A percentile compares a stretch with the other conserved stretches of the same genome.
Evolutionary conservation across 768 basidiomycete species (phyloP).

Genomic region (Calocybe gangraenosa): DNA sequence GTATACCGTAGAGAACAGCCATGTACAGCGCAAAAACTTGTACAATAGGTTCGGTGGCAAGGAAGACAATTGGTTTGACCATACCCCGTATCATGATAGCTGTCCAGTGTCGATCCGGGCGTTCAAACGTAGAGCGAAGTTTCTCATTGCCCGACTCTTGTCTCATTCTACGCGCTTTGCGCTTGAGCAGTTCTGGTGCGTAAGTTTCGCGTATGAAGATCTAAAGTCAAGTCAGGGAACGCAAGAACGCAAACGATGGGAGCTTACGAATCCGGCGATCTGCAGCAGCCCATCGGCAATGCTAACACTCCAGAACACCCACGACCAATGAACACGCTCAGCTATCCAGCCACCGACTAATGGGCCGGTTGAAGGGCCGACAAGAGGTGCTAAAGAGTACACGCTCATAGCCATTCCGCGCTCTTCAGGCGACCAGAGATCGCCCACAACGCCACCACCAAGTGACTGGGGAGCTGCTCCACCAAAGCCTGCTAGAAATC

Average conservation of each 20-base stretch:
- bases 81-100: constrained; percentile 43
- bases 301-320: constrained; percentile 58
- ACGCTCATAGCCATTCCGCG: constrained; percentile 49
- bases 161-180: constrained; percentile 33
- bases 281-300: constrained; percentile 47
- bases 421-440: constrained; percentile 49
- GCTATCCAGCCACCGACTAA: constrained; percentile 41
- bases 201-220: constrained; percentile 35
- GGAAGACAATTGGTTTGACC: constrained; percentile 53
- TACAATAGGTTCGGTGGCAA: constrained; percentile 55
- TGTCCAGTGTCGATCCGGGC: constrained; percentile 35
- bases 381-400: constrained; percentile 50
- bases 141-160: constrained; percentile 24
- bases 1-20: constrained; percentile 52
- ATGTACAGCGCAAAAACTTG: constrained; percentile 56
- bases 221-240: constrained; percentile 4
- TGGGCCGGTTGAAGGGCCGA: constrained; percentile 39
- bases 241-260: constrained; percentile 5
- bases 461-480: constrained; percentile 61
- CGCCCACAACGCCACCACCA: constrained; percentile 53
- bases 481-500: constrained; percentile 61
- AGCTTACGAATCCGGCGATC: constrained; percentile 42
- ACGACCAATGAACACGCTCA: constrained; percentile 49
- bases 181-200: constrained; percentile 44
- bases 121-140: constrained; percentile 40